phyloP scores from a whole-genome alignment of 1,284 basidiomycete genomes.

The Apiotrichum gamsii region DNA sequence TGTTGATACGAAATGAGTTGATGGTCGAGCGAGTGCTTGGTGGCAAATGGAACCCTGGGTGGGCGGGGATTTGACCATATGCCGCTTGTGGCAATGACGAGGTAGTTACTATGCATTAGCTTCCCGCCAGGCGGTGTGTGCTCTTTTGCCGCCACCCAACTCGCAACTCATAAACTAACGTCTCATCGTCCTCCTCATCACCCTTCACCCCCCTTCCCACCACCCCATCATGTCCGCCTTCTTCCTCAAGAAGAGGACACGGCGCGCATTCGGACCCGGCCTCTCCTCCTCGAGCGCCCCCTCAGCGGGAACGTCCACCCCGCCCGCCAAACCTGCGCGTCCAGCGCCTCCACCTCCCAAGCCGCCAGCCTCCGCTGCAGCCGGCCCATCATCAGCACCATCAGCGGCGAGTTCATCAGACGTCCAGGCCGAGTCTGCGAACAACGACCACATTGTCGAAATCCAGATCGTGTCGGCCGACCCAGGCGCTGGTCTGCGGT shows the following conservation, averaged over 20 bases:
- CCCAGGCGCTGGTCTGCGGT: conserved; percentile 21
- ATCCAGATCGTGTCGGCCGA: conserved; percentile 36
- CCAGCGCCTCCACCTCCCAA: conserved; percentile 2
- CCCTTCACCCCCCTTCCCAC: background rate
- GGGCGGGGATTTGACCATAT: no score
- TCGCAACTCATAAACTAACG: background rate
- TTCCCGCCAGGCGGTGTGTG: no score
- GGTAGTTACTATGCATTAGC: no score
- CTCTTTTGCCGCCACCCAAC: no score
- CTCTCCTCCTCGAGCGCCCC: background rate
- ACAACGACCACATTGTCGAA: conserved; percentile 20
- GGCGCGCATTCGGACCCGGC: background rate
- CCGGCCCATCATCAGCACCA: conserved; percentile 1
- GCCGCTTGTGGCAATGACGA: no score
- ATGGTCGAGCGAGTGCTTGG: background rate
- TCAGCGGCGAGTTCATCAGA: conserved; percentile 3
- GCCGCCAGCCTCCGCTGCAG: background rate
- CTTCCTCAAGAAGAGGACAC: conserved; percentile 35
- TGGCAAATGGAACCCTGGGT: no score
- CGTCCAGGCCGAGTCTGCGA: conserved; percentile 1
- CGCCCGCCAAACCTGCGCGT: background rate
- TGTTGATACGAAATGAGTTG: background rate
- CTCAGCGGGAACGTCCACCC: no score
- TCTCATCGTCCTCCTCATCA: background rate
- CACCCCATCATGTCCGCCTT: conserved; percentile 26